Conservation (phyloP, 441 rosid species). For the Raphanus hybrid region DNA sequence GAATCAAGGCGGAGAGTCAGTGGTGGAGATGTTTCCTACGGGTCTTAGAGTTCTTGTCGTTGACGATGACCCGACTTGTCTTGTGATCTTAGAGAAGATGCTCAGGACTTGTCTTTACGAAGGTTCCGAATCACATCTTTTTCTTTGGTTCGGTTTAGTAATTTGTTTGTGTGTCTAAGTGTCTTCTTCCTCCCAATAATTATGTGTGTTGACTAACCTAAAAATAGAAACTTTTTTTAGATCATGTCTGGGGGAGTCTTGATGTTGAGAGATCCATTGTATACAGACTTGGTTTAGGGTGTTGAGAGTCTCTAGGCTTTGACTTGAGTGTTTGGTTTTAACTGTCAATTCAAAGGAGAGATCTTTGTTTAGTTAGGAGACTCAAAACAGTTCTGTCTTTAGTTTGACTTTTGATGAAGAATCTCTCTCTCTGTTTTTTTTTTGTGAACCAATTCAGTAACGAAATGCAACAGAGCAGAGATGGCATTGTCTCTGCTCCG, state of each 20-base stretch:
- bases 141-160: slow-evolving; percentile 14
- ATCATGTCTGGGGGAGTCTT: too few relatives aligned
- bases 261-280: background rate
- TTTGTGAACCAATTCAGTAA: slow-evolving; percentile 55
- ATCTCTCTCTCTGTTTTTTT: background rate
- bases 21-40: slow-evolving; percentile 53
- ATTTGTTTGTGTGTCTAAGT: background rate
- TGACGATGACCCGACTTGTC: slow-evolving; percentile 95
- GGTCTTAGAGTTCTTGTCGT: slow-evolving; percentile 89
- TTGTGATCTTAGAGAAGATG: slow-evolving; percentile 89
- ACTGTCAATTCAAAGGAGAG: slow-evolving; percentile 10
- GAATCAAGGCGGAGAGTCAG: slow-evolving; percentile 26
- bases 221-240: slow-evolving; percentile 19
- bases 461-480: slow-evolving; percentile 83
- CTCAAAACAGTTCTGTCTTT: background rate
- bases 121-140: slow-evolving; percentile 50
- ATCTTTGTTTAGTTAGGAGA: background rate
- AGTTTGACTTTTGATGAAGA: slow-evolving; percentile 3
- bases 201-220: too few relatives aligned
- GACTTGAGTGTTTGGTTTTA: too few relatives aligned
- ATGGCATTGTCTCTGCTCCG: slow-evolving; percentile 65
- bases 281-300: background rate
- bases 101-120: slow-evolving; percentile 75
- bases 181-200: background rate
- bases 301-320: background rate